Evolutionary conservation across 2,329 filamentous ascomycete species (phyloP), one percentile per base, ranked within the genome.

Genomic region (Tolypocladium tropicale): DNA sequence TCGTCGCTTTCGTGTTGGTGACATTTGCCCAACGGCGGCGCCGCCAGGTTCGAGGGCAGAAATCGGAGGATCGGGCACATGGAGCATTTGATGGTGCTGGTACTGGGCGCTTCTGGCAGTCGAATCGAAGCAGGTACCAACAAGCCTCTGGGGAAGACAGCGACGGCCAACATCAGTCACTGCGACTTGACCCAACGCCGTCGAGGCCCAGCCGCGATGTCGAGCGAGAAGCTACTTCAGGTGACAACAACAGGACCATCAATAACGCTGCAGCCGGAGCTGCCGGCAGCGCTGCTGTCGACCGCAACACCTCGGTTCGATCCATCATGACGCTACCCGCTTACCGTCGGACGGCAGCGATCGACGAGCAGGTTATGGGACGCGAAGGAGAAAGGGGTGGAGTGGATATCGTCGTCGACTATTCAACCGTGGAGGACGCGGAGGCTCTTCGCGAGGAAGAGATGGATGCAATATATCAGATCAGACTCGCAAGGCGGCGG

Each of bases 291-390:
- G 70, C 69, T 57, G 72, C 68, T 1, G 83, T 96, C 14, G 89
- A 93, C 67, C 83, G 93, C 34, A 88, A 93, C 64, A 91, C 89
- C 1, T 95, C 90, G 10, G 79, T 97, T 50, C 86, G 93, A 55
- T 95, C 90, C n/a, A 85, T 97, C 56, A 94, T 96, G 81, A 97
- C 94, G 0, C 75, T 99, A 3, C 94, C 94, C 0, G 82, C 89
- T 0, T 99, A 99, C 70, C 86, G 88, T 3, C 81, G 79, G 18
- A 83, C 83, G 32, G 83, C 90, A 0, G 79, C 83, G 53, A 85
- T 88, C 23, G 85, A 83, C 50, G 94, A 99, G 70, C 85, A 86
- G 62, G 85, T 96, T 1, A 78, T 97, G 52, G 94, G 85, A 9
- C 82, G 92, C 6, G 94, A 95, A 70, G 94, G 94, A 53, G 94